Conservation (phyloP, 345 rosid species). For the Pistacia vera region DNA sequence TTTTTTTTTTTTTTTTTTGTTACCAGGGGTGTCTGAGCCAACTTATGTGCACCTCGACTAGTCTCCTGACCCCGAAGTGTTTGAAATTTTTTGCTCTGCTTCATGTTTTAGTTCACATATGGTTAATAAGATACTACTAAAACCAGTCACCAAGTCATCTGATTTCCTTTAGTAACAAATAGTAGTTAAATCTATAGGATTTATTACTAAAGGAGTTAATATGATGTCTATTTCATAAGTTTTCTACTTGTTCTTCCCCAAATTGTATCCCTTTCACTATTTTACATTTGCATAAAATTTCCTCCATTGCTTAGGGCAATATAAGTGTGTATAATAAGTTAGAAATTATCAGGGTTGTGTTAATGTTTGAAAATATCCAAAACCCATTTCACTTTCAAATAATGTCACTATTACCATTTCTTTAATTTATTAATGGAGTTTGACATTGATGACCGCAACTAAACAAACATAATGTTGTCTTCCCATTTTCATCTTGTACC, state of each 20-base stretch:
- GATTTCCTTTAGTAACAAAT: background rate
- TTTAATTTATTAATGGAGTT: background rate
- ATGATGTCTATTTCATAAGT: background rate
- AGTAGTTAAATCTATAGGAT: background rate
- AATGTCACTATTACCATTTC: background rate
- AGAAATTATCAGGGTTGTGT: background rate
- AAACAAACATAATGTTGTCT: constrained; percentile 10
- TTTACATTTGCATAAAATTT: background rate
- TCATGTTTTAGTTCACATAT: background rate
- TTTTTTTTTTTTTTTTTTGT: too few relatives aligned
- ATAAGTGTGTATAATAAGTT: too few relatives aligned
- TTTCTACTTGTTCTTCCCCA: background rate
- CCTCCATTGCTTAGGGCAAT: constrained; percentile 1
- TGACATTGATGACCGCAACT: constrained; percentile 15
- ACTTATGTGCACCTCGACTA: too few relatives aligned
- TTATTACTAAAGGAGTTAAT: background rate
- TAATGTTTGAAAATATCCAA: background rate
- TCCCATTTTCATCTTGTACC: constrained; percentile 17
- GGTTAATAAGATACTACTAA: background rate
- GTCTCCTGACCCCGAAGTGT: too few relatives aligned
- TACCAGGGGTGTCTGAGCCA: too few relatives aligned
- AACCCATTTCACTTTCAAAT: constrained; percentile 9
- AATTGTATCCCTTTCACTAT: background rate
- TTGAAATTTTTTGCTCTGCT: too few relatives aligned
- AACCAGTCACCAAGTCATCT: background rate